These are phyloP conservation scores for Aphanomyces stellatus DNA, from an alignment of 352 stramenopile species.

Conservation along the genomic window DNA sequence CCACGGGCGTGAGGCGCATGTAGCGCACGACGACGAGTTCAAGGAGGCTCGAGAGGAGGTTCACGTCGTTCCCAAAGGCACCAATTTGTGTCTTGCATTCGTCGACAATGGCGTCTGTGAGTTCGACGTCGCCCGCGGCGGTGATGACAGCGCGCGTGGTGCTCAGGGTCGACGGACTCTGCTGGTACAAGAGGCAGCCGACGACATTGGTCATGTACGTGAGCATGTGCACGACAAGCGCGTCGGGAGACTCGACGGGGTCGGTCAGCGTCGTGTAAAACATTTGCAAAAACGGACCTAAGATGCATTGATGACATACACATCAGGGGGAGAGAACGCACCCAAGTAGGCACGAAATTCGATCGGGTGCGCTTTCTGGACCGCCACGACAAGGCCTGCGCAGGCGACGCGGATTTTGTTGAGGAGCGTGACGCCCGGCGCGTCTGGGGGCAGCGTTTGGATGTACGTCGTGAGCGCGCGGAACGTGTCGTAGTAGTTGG, in stretches of 20 bases:
- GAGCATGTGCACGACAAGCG: conserved; percentile 60
- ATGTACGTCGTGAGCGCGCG: conserved; percentile 6
- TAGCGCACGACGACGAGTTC: conserved; percentile 69
- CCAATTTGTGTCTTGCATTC: conserved; percentile 27
- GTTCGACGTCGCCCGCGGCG: conserved; percentile 54
- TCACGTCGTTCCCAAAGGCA: conserved; percentile 19
- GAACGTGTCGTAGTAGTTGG: conserved; percentile 17
- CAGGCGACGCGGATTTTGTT: conserved; percentile 64
- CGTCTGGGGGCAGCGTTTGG: not conserved
- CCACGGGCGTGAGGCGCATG: conserved; percentile 44
- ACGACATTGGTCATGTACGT: conserved; percentile 78
- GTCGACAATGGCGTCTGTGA: conserved; percentile 69
- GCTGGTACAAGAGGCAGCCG: conserved; percentile 74
- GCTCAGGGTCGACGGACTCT: conserved; percentile 27
- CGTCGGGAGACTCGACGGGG: conserved; percentile 19
- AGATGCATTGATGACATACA: conserved; percentile 13
- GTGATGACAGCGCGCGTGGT: conserved; percentile 74
- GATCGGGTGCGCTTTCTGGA: conserved; percentile 75
- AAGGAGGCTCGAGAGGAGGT: conserved; percentile 49
- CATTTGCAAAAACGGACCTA: conserved; percentile 7
- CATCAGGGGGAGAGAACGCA: conserved; percentile 26
- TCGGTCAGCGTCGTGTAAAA: conserved; percentile 16
- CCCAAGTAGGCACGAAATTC: conserved; percentile 74
- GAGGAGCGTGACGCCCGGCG: conserved; percentile 20
- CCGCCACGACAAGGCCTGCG: conserved; percentile 47